Base-by-base conservation (phyloP, 768 basidiomycete species). In the Cyclocybe cylindracea region DNA sequence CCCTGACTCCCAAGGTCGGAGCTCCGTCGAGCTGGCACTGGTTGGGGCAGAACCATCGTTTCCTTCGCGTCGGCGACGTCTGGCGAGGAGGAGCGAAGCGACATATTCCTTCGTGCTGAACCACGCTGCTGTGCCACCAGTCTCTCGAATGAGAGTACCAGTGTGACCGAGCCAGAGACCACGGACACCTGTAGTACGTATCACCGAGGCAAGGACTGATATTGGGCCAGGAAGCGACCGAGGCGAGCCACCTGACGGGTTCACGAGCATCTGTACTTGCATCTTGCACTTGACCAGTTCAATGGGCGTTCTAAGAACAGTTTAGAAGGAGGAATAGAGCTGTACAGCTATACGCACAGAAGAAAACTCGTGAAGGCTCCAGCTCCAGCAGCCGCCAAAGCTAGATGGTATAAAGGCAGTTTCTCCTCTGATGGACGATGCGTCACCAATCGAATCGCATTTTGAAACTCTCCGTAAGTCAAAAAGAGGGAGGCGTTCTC, bases 401-500 rank as follows among this genome's bases (percentile, higher is more conserved):
- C 86, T 11, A 94, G 75, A 60, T 96, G 86, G 3, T 80, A 68
- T 46, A 94, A 69, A 0, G 86, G 73, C 7, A 89, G 78, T 16
- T 81, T 78, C 10, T 78, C 72, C 4, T 70, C 66, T 49, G 57
- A 53, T 31, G 48, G 68, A 62, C 62, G 68, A 50, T 67, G 72
- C 39, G 65, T 73, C 50, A 63, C 62, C 29, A 59, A 60, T 40
- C 85, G 83, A 33, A 90, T 79, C 40, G 74, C 58, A 60, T 76
- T 78, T 67, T 93, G 87, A n/a, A 86, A 71, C 66, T 91, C 86
- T 52, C 83, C 85, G 66, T 98, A 98, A 5, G 89, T 75, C 41
- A 97, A 71, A 73, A 99, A 99, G 34, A 98, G 76, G 1, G 83
- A 78, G 1, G 96, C 96, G 57, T 95, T 98, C 70, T 98, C 95